Percentiles rank a stretch among this genome's conserved stretches.
These are phyloP conservation scores for Vinca major DNA, from an alignment of 305 asterid species.

Conservation along the genomic window DNA sequence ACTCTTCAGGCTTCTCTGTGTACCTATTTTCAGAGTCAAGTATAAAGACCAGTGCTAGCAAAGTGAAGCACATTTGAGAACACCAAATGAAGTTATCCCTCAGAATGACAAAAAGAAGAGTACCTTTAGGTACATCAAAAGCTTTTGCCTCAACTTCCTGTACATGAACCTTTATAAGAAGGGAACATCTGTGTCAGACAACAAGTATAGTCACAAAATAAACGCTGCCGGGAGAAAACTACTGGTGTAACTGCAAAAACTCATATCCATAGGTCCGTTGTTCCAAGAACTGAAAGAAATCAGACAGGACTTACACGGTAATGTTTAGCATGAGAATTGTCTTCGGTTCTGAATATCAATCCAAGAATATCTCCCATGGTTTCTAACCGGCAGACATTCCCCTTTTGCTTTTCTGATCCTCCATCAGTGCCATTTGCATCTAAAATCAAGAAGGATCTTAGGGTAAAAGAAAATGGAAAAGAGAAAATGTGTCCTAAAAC, in stretches of 20 bases:
- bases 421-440: slow-evolving; percentile 50
- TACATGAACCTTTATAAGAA: slow-evolving; percentile 63
- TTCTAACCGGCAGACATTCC: slow-evolving; percentile 59
- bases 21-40: too few species aligned
- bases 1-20: not conserved
- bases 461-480: slow-evolving; percentile 9
- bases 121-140: slow-evolving; percentile 64
- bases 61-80: not conserved
- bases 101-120: not conserved
- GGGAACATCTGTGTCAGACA: slow-evolving; percentile 23
- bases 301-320: slow-evolving; percentile 60
- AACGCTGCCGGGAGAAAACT: not conserved
- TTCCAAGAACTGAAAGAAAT: not conserved
- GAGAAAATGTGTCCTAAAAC: not conserved
- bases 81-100: slow-evolving; percentile 4
- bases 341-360: slow-evolving; percentile 55
- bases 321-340: slow-evolving; percentile 66
- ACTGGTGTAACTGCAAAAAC: not conserved
- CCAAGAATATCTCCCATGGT: slow-evolving; percentile 76
- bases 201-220: slow-evolving; percentile 13
- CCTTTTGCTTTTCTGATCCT: slow-evolving; percentile 50
- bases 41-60: not conserved
- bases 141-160: slow-evolving; percentile 66
- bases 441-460: slow-evolving; percentile 27
- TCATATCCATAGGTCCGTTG: not conserved